Evolutionary conservation across 108 stramenopile genomes (phyloP).

Genomic region (Aurantiochytrium sp.): DNA sequence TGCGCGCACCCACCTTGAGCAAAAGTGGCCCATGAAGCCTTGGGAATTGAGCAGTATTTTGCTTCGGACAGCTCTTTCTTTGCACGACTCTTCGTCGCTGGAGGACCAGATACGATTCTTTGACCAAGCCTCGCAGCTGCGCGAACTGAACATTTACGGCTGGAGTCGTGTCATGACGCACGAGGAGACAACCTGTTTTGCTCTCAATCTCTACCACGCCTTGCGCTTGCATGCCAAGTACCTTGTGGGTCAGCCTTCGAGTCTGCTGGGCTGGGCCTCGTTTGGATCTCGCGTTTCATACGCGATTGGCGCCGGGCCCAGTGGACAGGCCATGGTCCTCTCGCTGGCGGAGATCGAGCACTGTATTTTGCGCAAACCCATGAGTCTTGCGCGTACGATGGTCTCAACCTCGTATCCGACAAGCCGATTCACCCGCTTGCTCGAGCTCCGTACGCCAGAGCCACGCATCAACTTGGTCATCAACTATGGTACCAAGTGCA

Average conservation of each 20-base stretch:
- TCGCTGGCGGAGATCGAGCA: conserved; percentile 13
- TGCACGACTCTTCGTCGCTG: neutral
- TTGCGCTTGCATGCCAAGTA: neutral
- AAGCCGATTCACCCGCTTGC: neutral
- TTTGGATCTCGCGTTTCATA: neutral
- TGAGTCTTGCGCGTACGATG: neutral
- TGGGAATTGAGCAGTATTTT: neutral
- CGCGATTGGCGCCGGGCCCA: neutral
- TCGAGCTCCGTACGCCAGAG: neutral
- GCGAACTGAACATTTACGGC: neutral
- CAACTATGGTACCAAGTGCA: neutral
- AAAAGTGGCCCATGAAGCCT: neutral
- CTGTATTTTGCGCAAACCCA: neutral
- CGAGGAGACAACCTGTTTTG: neutral
- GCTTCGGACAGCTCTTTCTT: neutral
- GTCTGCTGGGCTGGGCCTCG: conserved; percentile 5
- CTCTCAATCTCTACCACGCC: conserved; percentile 5
- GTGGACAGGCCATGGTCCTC: neutral
- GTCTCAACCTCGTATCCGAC: neutral
- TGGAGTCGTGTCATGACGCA: neutral
- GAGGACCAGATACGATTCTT: neutral
- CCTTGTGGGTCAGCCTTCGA: neutral
- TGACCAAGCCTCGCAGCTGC: neutral
- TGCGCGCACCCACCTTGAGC: neutral
- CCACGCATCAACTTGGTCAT: neutral